Conservation (phyloP, 202 grass and related monocot species). For the Miscanthus sacchariflorus region DNA sequence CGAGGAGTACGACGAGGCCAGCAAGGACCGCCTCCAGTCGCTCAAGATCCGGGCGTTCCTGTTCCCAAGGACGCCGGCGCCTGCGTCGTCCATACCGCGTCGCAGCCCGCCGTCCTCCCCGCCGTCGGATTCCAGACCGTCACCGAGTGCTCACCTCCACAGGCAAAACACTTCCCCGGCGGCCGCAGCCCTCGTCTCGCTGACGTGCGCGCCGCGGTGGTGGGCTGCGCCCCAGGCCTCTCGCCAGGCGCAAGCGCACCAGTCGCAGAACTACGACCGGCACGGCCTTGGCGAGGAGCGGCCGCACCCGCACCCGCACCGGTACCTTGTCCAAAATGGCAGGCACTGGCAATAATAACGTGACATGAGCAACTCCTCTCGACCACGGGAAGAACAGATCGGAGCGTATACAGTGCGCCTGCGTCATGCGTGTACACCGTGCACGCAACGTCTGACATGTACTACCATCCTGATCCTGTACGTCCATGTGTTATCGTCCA, state of each 20-base stretch:
- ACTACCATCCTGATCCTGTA: too few species aligned
- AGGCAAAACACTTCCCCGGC: neutral
- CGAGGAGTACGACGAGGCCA: slow-evolving; percentile 67
- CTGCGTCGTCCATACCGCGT: neutral
- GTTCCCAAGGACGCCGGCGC: slow-evolving; percentile 28
- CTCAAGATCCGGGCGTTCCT: slow-evolving; percentile 80
- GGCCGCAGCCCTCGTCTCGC: neutral
- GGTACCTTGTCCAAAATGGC: too few species aligned
- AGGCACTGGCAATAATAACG: slow-evolving; percentile 54
- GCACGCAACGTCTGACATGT: too few species aligned
- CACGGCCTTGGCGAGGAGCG: slow-evolving; percentile 10
- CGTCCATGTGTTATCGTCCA: too few species aligned
- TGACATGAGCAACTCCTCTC: neutral
- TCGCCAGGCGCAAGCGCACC: slow-evolving; percentile 33
- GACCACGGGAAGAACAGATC: too few species aligned
- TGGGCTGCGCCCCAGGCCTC: slow-evolving; percentile 40
- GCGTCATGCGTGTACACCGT: too few species aligned
- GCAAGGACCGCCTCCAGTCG: slow-evolving; percentile 33
- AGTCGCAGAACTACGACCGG: slow-evolving; percentile 36
- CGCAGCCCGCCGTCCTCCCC: neutral
- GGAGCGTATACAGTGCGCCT: too few species aligned
- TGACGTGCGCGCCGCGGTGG: slow-evolving; percentile 30
- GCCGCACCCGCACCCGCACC: neutral
- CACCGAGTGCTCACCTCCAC: neutral
- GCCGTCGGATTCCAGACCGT: neutral